These are phyloP conservation scores for Talaromyces borbonicus DNA, from an alignment of 495 filamentous ascomycete species.

Conservation along the genomic window DNA sequence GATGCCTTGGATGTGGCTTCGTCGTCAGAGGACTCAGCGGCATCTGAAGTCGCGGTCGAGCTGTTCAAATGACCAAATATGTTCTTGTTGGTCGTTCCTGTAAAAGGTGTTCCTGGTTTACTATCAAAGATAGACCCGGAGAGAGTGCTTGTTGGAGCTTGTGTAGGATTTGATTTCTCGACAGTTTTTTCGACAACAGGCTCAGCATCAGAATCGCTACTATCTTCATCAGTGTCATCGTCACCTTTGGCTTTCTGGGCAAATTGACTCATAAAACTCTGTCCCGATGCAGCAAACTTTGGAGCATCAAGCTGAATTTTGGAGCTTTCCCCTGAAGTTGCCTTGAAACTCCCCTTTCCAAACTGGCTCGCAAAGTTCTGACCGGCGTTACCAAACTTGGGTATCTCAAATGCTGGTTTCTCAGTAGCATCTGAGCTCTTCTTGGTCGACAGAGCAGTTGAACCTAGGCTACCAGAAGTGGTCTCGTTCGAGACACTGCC, in stretches of 20 bases:
- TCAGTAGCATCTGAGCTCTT: not conserved
- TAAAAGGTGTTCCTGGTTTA: not conserved
- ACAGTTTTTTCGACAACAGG: not conserved
- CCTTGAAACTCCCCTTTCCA: slow-evolving; percentile 9
- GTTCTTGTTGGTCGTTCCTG: slow-evolving; percentile 1
- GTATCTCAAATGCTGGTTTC: slow-evolving; percentile 11
- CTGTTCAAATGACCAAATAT: slow-evolving; percentile 6
- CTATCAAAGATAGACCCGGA: slow-evolving; percentile 2
- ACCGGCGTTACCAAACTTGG: slow-evolving; percentile 18
- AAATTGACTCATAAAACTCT: slow-evolving; percentile 21
- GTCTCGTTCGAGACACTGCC: slow-evolving; percentile 12
- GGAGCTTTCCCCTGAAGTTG: not conserved
- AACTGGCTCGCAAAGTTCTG: slow-evolving; percentile 22
- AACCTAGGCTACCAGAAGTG: slow-evolving; percentile 13
- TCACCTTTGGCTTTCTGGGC: slow-evolving; percentile 3
- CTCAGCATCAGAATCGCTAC: slow-evolving; percentile 3
- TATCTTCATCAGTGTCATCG: slow-evolving; percentile 2
- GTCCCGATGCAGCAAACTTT: slow-evolving; percentile 21
- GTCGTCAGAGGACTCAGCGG: slow-evolving; percentile 4
- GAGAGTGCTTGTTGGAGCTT: not conserved
- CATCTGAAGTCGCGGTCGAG: slow-evolving; percentile 3
- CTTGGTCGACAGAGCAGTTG: slow-evolving; percentile 17
- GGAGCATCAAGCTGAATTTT: slow-evolving; percentile 14
- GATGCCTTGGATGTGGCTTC: slow-evolving; percentile 22
- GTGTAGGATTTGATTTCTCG: not conserved